phyloP scores from a whole-genome alignment of 192 early-diverging fungal species.

The Rhizoclosmatium globosum region DNA sequence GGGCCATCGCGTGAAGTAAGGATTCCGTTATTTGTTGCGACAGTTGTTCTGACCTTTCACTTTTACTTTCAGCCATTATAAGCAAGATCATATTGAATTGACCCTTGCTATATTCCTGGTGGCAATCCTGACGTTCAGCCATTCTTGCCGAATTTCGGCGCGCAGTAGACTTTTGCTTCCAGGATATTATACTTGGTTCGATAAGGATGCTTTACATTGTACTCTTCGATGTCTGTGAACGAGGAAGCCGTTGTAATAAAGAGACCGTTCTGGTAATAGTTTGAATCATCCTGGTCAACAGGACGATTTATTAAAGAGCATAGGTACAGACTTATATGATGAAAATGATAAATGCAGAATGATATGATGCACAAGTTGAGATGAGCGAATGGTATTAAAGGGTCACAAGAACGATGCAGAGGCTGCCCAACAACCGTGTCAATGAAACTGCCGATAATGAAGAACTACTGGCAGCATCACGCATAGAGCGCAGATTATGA shows the following conservation, averaged over 20 bases:
- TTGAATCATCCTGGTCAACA: too few species aligned
- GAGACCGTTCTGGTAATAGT: not conserved
- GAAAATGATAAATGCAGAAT: too few species aligned
- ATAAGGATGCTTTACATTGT: conserved; percentile 19
- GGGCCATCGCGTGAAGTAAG: conserved; percentile 15
- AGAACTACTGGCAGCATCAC: too few species aligned
- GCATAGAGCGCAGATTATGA: too few species aligned
- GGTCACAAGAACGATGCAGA: too few species aligned
- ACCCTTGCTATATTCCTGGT: conserved; percentile 18
- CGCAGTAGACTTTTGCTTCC: conserved; percentile 31
- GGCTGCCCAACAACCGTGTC: too few species aligned
- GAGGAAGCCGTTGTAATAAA: not conserved
- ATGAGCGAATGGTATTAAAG: too few species aligned
- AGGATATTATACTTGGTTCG: conserved; percentile 20
- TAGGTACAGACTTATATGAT: too few species aligned
- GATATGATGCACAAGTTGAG: too few species aligned
- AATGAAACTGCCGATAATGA: too few species aligned
- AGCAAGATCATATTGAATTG: not conserved
- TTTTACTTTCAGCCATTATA: conserved; percentile 13
- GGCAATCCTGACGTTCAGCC: conserved; percentile 12
- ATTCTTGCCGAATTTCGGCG: conserved; percentile 10
- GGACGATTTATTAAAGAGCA: too few species aligned
- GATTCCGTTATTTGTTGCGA: not conserved
- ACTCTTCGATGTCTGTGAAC: conserved; percentile 9
- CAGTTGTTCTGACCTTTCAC: not conserved